Conservation (phyloP, 2,329 filamentous ascomycete species). For the Scedosporium minutisporum region DNA sequence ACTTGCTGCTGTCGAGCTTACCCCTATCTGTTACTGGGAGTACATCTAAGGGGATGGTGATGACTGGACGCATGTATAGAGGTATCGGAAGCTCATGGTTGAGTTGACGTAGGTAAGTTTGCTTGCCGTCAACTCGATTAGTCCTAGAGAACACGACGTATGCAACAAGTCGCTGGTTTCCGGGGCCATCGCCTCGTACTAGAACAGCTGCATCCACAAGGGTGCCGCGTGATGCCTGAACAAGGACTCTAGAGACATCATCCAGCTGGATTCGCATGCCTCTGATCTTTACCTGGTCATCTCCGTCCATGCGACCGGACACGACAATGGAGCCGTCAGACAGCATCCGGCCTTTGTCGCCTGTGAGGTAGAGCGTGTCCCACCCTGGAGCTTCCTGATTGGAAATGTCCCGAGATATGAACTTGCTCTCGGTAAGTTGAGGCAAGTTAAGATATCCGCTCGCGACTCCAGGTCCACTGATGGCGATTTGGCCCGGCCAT, state of each 20-base stretch:
- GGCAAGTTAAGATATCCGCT: background rate
- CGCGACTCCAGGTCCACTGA: background rate
- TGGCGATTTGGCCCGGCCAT: background rate
- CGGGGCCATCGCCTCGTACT: background rate
- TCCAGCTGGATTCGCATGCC: slow-evolving; percentile 35
- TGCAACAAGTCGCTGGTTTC: background rate
- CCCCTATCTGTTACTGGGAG: too few species aligned
- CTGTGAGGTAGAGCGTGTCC: slow-evolving; percentile 25
- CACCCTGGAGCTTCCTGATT: background rate
- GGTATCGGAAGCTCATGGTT: too few species aligned
- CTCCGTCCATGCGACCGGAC: slow-evolving; percentile 27
- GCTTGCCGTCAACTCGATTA: too few species aligned
- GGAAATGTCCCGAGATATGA: background rate
- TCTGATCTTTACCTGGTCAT: slow-evolving; percentile 35
- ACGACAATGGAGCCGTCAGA: slow-evolving; percentile 23
- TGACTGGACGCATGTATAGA: too few species aligned
- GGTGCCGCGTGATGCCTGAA: background rate
- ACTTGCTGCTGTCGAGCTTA: too few species aligned
- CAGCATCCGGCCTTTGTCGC: slow-evolving; percentile 26
- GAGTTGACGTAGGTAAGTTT: too few species aligned
- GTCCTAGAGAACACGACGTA: background rate
- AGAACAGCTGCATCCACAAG: slow-evolving; percentile 12
- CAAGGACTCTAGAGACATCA: slow-evolving; percentile 19
- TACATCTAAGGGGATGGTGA: too few species aligned
- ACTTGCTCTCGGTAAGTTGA: background rate